Base-by-base conservation (phyloP, 441 rosid genomes). In the Corymbia calophylla region DNA sequence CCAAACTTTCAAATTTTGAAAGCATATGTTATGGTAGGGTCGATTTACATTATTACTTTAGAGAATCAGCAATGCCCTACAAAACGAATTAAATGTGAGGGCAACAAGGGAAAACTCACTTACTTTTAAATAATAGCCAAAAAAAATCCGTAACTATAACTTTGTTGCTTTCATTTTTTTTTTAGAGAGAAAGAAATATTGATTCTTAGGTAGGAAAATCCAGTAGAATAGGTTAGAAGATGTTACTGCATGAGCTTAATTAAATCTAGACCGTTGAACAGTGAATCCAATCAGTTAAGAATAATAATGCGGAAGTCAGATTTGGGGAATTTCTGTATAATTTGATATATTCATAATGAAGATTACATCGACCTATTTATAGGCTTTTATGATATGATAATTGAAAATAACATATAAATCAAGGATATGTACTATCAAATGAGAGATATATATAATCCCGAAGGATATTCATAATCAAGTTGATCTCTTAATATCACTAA, bases 231-330 rank as follows among this genome's bases (percentile, higher is more conserved):
- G 10, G 15, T n/a, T 1, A 14, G 3, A 64, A 64, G 70, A n/a
- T 64, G 15, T 7, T 1, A n/a, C 1, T 3, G 16, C 35, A n/a
- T 64, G 21, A 64, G 10, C 73, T 64, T n/a, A 13, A 14, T 64
- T 0, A 64, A n/a, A 64, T n/a, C 35, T 64, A 19, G 5, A n/a
- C n/a, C 35, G 2, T 15, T 15, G 19, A 15, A 1, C 10, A 0
- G 5, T 3, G 73, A 64, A 64, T 64, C 35, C 73, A 64, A n/a
- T 39, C 6, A 39, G 1, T 39, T 39, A 39, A 39, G 44, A 39
- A 39, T 39, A 39, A 39, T 39, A 39, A 39, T 39, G 44, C 44
- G 1, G 44, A 39, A 39, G 44, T 39, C 44, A 39, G 44, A 39
- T 39, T 39, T 39, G 44, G 5, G 44, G 44, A 39, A 4, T 39